Evolutionary conservation across 2,329 filamentous ascomycete species (phyloP).

Genomic region (Fusarium sp.): DNA sequence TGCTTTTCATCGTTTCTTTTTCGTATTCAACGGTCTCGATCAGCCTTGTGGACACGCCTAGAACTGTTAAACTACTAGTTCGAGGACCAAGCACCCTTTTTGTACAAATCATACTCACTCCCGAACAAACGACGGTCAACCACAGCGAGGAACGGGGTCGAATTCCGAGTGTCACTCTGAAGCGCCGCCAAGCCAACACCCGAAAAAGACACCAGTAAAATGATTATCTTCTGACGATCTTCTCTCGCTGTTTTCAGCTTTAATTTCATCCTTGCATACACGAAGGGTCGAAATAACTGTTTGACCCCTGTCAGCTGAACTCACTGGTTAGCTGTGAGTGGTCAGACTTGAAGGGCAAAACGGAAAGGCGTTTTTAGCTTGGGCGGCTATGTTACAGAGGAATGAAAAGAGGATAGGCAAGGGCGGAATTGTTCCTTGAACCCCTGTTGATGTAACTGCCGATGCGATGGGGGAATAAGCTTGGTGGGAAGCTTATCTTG

Average conservation of each 20-base stretch:
- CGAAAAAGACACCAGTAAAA: background rate
- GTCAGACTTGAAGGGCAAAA: background rate
- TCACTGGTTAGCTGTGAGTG: slow-evolving; percentile 16
- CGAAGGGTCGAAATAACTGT: background rate
- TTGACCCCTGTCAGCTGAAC: slow-evolving; percentile 34
- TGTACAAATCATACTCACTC: background rate
- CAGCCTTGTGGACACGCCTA: background rate
- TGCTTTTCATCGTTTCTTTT: slow-evolving; percentile 13
- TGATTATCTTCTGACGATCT: background rate
- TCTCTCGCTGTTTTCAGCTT: background rate
- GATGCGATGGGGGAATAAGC: slow-evolving; percentile 6
- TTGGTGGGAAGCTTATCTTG: slow-evolving; percentile 27
- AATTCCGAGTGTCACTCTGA: background rate
- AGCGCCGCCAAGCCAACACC: slow-evolving; percentile 7
- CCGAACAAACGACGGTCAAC: background rate
- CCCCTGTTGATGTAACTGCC: slow-evolving; percentile 3
- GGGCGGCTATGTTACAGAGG: slow-evolving; percentile 18
- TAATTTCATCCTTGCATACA: slow-evolving; percentile 10
- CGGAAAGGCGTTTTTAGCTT: slow-evolving; percentile 19
- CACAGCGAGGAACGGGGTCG: background rate
- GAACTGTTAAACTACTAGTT: background rate
- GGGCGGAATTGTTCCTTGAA: background rate
- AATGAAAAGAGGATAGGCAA: background rate
- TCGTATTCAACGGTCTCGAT: background rate
- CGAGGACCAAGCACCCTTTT: background rate